Base-by-base conservation (phyloP, 2,329 filamentous ascomycete species). In the Calonectria naviculata region DNA sequence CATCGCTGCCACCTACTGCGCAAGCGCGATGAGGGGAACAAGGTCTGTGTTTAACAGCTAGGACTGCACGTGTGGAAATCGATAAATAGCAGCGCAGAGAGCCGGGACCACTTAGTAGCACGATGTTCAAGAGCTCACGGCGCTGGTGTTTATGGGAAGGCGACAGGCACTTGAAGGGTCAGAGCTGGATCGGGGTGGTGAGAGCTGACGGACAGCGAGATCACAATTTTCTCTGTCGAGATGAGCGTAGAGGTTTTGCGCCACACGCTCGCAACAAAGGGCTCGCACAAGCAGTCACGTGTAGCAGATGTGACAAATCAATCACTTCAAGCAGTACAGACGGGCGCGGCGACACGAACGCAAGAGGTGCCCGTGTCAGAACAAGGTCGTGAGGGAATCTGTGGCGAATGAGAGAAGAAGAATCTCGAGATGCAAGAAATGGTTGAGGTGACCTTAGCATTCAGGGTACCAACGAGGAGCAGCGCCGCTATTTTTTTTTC, bases 161-260 rank as follows among this genome's bases (percentile, higher is more conserved):
- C 70, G 66, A 72, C 67, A 54, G 49, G 38, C n/a, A 58, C 64
- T 38, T 58, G 38, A 46, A 44, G 44, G 31, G 7, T 31, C 47
- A 63, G 69, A 61, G 42, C 24, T 29, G n/a, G 49, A 47, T 61
- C 63, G 65, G 36, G 65, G 64, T 70, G 46, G 70, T 65, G 68
- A 68, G 4, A 36, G 67, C 46, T 72, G 54, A 69, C 61, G 46
- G 65, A 71, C 67, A 60, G 60, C 52, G 60, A 46, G 38, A 71
- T 76, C 70, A 77, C 75, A 77, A 73, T 77, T 75, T 74, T 75
- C 70, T 58, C 46, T 42, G 69, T 69, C 49, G 61, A 71, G 44
- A 52, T 64, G 52, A 64, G 54, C 63, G 36, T 64, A 71, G 73
- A 68, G 44, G 61, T 72, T 72, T 74, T 74, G 76, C 73, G 76